These are phyloP conservation scores for Dendrocalamus latiflorus DNA, from an alignment of 202 grass and related monocot species.

Conservation along the genomic window DNA sequence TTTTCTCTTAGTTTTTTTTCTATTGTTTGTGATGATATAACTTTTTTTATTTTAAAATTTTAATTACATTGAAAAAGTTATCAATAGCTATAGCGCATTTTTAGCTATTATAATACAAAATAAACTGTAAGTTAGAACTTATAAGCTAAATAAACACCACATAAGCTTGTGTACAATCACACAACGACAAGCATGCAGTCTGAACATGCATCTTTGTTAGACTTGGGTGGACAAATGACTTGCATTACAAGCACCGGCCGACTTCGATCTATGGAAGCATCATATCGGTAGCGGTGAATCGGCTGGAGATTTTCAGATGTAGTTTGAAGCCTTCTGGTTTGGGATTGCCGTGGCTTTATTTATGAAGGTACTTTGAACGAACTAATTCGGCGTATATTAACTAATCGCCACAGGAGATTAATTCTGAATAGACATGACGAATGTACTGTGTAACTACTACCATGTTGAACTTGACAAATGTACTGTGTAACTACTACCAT, in stretches of 20 bases:
- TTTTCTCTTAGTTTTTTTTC: too few species aligned
- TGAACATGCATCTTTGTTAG: not conserved
- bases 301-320: not conserved
- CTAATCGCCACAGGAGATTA: not conserved
- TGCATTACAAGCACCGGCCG: not conserved
- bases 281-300: not conserved
- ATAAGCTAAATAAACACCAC: too few species aligned
- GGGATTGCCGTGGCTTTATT: not conserved
- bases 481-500: too few species aligned
- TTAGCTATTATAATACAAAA: not conserved
- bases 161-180: not conserved
- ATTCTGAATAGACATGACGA: not conserved
- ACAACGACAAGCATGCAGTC: not conserved
- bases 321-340: not conserved
- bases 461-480: too few species aligned
- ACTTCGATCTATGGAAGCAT: not conserved
- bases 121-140: too few species aligned
- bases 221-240: not conserved
- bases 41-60: too few species aligned
- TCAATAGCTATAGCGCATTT: not conserved
- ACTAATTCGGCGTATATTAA: too few species aligned
- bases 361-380: not conserved
- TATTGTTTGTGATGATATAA: too few species aligned
- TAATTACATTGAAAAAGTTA: too few species aligned
- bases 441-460: not conserved